Conservation (phyloP, 2,329 filamentous ascomycete genomes). For the Trichoderma polysporum region DNA sequence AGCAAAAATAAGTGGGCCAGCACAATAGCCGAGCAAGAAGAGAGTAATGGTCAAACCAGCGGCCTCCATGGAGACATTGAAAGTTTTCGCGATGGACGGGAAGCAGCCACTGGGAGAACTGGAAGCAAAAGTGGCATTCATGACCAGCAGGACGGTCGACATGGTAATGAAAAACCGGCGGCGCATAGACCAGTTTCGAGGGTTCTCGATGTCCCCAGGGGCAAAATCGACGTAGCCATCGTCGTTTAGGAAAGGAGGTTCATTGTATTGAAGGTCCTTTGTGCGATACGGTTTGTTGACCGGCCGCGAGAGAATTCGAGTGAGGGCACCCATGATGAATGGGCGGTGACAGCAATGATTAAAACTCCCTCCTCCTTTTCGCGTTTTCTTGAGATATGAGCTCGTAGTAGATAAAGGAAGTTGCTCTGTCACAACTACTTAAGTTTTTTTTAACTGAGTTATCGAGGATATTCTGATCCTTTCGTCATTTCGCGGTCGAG, state of each 20-base stretch:
- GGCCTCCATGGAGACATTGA: constrained; percentile 47
- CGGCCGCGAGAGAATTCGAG: constrained; percentile 48
- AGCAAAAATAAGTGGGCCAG: constrained; percentile 58
- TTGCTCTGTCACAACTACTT: neutral
- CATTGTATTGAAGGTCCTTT: constrained; percentile 28
- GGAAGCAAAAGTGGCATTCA: constrained; percentile 55
- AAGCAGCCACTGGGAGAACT: constrained; percentile 37
- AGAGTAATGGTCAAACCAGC: constrained; percentile 52
- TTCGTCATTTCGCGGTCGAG: neutral
- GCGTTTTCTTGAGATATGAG: neutral
- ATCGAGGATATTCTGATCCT: neutral
- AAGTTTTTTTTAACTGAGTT: neutral
- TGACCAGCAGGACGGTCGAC: constrained; percentile 46
- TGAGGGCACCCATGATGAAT: constrained; percentile 17
- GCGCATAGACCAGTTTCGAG: constrained; percentile 46
- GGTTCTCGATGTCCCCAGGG: constrained; percentile 51
- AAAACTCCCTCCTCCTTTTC: neutral
- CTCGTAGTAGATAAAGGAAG: neutral
- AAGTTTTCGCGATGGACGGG: constrained; percentile 33
- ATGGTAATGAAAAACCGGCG: constrained; percentile 45
- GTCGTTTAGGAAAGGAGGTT: constrained; percentile 46
- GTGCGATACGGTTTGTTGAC: constrained; percentile 53
- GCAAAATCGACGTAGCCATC: constrained; percentile 52
- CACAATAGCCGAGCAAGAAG: constrained; percentile 57
- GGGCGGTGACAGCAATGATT: neutral